Evolutionary conservation across 2,329 filamentous ascomycete genomes (phyloP), one percentile per base, ranked within the genome.

Genomic region (Cordyceps farinosa): DNA sequence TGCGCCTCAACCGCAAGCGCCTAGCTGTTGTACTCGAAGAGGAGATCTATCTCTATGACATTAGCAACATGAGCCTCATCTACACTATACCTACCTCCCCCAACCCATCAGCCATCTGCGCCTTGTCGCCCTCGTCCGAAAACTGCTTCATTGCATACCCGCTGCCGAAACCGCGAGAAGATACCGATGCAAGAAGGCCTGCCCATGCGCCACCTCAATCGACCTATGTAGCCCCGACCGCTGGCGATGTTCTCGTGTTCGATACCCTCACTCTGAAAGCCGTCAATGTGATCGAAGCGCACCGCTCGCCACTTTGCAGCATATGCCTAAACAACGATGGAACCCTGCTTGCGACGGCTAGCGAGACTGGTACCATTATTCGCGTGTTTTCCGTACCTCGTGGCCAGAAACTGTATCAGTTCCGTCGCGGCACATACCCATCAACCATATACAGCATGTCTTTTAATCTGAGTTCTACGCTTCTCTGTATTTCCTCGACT

Each of bases 391-490:
- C 91, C 1, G 87, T 99, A 1, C 95, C 95, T 3, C 87, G 88
- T 67, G 95, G 91, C 11, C 89, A 94, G 71, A 99, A 98, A 75
- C 83, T 99, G 22, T 98, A 93, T 75, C 94, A 99, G 74, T 99
- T 99, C 78, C 87, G 95, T 65, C 87, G 95, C 67, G 95, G 95
- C 50, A 97, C 94, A 2, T 97, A 97, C 76, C 95, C 95, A 0
- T 93, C 93, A 1, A 90, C 91, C 47, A 99, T 99, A 69, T 97
- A 93, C 78, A 96, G 92, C 84, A 97, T 99, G 92, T 96, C 93
- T 1, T 99, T 99, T 79, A 99, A 99, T 75, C 88, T 92, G 56
- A 92, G 90, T 64, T 96, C 93, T 2, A 97, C 93, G 1, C 82
- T 99, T 11, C 85, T 99, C 42, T 97, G 93, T 71, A 93, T 99